These are phyloP conservation scores for Nakazawaea pomicola DNA, from an alignment of 805 yeast genomes.

Conservation along the genomic window DNA sequence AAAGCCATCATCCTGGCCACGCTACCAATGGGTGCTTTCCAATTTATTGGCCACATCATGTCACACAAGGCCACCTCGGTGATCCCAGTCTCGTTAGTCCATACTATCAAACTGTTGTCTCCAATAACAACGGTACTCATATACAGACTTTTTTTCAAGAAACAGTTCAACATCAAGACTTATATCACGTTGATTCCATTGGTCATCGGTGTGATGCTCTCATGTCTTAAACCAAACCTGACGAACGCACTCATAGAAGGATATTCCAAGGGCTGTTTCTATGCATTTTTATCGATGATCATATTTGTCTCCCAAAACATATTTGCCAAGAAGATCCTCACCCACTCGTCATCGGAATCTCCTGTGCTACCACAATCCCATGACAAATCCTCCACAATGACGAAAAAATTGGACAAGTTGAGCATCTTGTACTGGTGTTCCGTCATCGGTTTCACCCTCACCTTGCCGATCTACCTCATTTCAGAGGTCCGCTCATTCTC, in stretches of 20 bases:
- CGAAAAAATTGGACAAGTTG: slow-evolving; percentile 69
- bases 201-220: slow-evolving; percentile 78
- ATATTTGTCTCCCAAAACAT: slow-evolving; percentile 77
- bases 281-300: slow-evolving; percentile 51
- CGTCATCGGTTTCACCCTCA: slow-evolving; percentile 57
- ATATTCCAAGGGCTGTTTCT: slow-evolving; percentile 37
- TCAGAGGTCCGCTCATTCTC: slow-evolving; percentile 38
- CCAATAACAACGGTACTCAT: slow-evolving; percentile 85
- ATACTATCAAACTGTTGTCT: slow-evolving; percentile 87
- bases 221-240: slow-evolving; percentile 40
- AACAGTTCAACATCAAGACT: slow-evolving; percentile 56
- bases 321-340: slow-evolving; percentile 69
- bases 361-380: not conserved
- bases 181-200: slow-evolving; percentile 78
- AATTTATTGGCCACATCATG: slow-evolving; percentile 86
- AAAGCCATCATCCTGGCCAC: slow-evolving; percentile 54
- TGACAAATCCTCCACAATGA: slow-evolving; percentile 16
- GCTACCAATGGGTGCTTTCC: slow-evolving; percentile 92
- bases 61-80: slow-evolving; percentile 88
- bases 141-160: slow-evolving; percentile 58
- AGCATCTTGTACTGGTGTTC: slow-evolving; percentile 72
- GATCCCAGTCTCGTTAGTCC: slow-evolving; percentile 93
- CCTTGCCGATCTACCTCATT: slow-evolving; percentile 61
- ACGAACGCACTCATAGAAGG: slow-evolving; percentile 17
- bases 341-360: slow-evolving; percentile 43